These are phyloP conservation scores for Aspergillus tamarii DNA, from an alignment of 2,329 filamentous ascomycete genomes.

Conservation along the genomic window DNA sequence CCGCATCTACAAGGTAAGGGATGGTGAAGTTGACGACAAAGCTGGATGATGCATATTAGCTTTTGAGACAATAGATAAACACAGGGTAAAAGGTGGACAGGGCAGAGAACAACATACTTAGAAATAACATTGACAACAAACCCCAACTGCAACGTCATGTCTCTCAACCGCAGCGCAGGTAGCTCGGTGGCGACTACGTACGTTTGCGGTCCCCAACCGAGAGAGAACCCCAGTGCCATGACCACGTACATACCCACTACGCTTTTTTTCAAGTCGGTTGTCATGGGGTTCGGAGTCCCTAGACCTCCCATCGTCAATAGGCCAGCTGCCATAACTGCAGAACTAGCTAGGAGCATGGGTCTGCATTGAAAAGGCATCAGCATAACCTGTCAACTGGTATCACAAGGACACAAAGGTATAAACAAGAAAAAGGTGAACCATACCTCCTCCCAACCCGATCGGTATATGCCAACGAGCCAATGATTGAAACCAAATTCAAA, in stretches of 20 bases:
- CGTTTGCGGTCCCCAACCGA: slow-evolving; percentile 23
- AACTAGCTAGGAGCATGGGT: not conserved
- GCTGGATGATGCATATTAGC: not conserved
- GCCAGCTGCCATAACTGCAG: not conserved
- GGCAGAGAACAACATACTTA: slow-evolving; percentile 1
- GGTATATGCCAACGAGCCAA: not conserved
- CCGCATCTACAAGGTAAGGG: slow-evolving; percentile 42
- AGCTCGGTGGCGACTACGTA: slow-evolving; percentile 27
- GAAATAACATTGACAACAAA: slow-evolving; percentile 11
- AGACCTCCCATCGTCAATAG: not conserved
- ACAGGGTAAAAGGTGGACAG: not conserved
- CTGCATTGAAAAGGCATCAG: not conserved
- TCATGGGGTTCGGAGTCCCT: not conserved
- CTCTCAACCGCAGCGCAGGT: slow-evolving; percentile 16
- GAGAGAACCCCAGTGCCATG: slow-evolving; percentile 17
- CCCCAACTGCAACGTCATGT: slow-evolving; percentile 8
- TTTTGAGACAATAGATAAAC: not conserved
- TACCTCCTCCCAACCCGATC: not conserved
- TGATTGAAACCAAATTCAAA: not conserved
- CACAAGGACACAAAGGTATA: not conserved
- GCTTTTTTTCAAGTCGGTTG: not conserved
- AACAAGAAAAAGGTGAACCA: not conserved
- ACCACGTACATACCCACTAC: slow-evolving; percentile 21
- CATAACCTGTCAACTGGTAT: not conserved
- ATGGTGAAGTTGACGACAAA: slow-evolving; percentile 40